phyloP scores from a whole-genome alignment of 2,329 filamentous ascomycete species.

The Fusarium incarnatum region DNA sequence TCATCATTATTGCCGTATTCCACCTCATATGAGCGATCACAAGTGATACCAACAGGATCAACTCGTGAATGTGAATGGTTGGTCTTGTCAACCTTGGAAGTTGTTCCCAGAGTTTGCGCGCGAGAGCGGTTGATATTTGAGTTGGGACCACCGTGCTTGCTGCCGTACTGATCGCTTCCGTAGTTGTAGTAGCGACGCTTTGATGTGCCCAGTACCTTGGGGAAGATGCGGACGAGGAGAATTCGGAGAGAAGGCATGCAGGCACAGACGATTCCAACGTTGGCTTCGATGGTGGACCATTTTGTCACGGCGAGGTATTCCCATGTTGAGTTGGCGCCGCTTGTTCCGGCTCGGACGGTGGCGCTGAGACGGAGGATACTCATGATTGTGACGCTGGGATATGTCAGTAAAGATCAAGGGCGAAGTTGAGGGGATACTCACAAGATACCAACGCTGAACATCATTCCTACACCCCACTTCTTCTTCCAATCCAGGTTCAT shows the following conservation, averaged over 20 bases:
- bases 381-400: conserved; percentile 52
- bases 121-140: conserved; percentile 20
- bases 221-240: conserved; percentile 54
- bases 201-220: conserved; percentile 49
- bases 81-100: conserved; percentile 38
- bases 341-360: conserved; percentile 48
- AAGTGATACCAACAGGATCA: conserved; percentile 48
- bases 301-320: conserved; percentile 48
- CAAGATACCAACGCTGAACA: conserved; percentile 65
- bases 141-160: conserved; percentile 15
- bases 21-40: conserved; percentile 52
- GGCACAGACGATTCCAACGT: conserved; percentile 54
- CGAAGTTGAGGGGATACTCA: conserved; percentile 38
- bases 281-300: conserved; percentile 56
- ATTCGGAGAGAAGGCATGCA: conserved; percentile 54
- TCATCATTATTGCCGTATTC: conserved; percentile 52
- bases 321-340: conserved; percentile 52
- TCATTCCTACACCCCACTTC: conserved; percentile 61
- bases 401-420: background rate
- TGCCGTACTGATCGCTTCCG: conserved; percentile 14
- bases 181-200: conserved; percentile 48
- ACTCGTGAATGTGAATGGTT: background rate
- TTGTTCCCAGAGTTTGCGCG: conserved; percentile 31
- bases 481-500: conserved; percentile 61
- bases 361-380: conserved; percentile 53